phyloP scores from a whole-genome alignment of 2,329 filamentous ascomycete species.

The Epichloe sylvatica region DNA sequence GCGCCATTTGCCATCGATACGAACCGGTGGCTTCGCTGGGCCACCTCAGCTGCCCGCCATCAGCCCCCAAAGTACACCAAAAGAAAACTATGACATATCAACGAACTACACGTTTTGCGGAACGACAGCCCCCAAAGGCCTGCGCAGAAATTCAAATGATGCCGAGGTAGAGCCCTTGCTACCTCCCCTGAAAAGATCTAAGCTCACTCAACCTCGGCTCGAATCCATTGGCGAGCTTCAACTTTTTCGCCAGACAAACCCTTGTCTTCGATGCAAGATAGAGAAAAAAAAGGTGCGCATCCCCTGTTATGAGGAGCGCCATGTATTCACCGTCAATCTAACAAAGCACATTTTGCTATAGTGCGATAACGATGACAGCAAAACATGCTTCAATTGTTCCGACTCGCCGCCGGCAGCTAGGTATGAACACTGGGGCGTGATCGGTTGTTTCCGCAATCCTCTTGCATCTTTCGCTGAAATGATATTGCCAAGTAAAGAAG shows the following conservation, averaged over 20 bases:
- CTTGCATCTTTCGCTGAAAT: constrained; percentile 33
- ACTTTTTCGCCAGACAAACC: constrained; percentile 31
- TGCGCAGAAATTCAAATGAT: constrained; percentile 28
- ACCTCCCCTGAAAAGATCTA: constrained; percentile 40
- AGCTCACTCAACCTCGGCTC: constrained; percentile 37
- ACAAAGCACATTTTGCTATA: constrained; percentile 11
- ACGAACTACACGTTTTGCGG: constrained; percentile 1
- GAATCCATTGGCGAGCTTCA: constrained; percentile 44
- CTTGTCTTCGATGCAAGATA: constrained; percentile 38
- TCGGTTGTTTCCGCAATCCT: constrained; percentile 39
- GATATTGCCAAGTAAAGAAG: constrained; percentile 34
- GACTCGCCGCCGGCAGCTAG: constrained; percentile 22
- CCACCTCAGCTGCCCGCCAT: constrained; percentile 7
- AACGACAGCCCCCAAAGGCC: not conserved
- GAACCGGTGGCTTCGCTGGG: constrained; percentile 1
- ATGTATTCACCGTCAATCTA: not conserved
- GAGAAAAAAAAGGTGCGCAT: constrained; percentile 29
- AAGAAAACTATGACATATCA: constrained; percentile 6
- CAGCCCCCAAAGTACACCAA: constrained; percentile 4
- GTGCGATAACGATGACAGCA: constrained; percentile 39
- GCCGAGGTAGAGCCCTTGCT: constrained; percentile 37
- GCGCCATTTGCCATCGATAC: constrained; percentile 1
- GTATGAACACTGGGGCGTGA: constrained; percentile 31
- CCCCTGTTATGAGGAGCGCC: not conserved
- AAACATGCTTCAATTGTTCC: constrained; percentile 34